Evolutionary conservation across 257 asterid genomes (phyloP).

Genomic region (Salvia hispanica): DNA sequence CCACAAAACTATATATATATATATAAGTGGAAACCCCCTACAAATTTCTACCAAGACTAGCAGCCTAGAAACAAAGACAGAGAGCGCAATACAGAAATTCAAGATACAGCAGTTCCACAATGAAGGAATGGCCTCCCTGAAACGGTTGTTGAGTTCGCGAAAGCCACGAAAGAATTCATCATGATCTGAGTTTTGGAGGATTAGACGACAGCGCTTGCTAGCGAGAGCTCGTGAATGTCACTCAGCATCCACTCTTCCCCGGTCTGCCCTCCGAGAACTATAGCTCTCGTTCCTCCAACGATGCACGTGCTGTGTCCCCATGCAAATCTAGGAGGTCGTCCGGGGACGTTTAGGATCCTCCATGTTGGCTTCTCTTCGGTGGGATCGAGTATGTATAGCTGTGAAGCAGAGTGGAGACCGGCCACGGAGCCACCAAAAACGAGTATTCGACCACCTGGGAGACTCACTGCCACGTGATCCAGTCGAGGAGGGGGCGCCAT

Average conservation of each 20-base stretch:
- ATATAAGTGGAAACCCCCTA: conserved; percentile 19
- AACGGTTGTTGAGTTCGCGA: conserved; percentile 1
- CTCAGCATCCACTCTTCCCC: conserved; percentile 58
- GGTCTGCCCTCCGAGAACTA: conserved; percentile 53
- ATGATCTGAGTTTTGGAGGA: conserved; percentile 9
- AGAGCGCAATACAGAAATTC: conserved; percentile 23
- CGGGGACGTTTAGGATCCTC: conserved; percentile 64
- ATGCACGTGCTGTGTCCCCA: conserved; percentile 59
- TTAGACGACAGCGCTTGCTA: conserved; percentile 50
- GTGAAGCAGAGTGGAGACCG: conserved; percentile 91
- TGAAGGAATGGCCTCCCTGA: conserved; percentile 11
- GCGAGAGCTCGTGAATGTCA: conserved; percentile 47
- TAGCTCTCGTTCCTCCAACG: conserved; percentile 51
- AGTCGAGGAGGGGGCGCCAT: conserved; percentile 88
- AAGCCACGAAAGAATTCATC: conserved; percentile 15
- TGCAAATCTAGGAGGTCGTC: conserved; percentile 52
- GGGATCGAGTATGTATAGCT: conserved; percentile 84
- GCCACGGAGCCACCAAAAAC: conserved; percentile 90
- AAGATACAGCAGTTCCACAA: conserved; percentile 24
- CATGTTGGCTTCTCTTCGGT: conserved; percentile 92
- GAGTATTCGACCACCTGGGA: conserved; percentile 82
- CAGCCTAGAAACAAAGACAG: conserved; percentile 26
- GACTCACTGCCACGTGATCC: conserved; percentile 87
- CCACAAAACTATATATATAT: conserved; percentile 31
- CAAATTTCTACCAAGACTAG: conserved; percentile 37